A percentile compares a stretch with the other conserved stretches of the same genome.
These are phyloP conservation scores for Moelleriella libera DNA, from an alignment of 2,329 filamentous ascomycete species.

Conservation along the genomic window DNA sequence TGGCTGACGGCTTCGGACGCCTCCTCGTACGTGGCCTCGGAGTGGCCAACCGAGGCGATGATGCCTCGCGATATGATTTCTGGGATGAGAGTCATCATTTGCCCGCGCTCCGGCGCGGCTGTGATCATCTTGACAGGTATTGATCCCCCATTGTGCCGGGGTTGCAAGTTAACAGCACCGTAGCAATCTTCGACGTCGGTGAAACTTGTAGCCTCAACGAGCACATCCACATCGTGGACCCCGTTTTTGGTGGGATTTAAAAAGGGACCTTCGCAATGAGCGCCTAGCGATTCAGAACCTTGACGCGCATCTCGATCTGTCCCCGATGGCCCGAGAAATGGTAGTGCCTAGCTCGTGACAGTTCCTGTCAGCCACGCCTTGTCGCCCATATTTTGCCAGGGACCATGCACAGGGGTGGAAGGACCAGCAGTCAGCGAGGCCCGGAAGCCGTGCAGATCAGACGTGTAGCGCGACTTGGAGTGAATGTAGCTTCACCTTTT, in stretches of 20 bases:
- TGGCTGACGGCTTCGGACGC: constrained; percentile 56
- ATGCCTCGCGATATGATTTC: constrained; percentile 52
- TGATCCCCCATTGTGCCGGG: constrained; percentile 17
- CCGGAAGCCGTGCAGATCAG: not conserved
- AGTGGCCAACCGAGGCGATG: constrained; percentile 71
- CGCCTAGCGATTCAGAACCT: constrained; percentile 77
- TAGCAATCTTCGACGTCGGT: constrained; percentile 58
- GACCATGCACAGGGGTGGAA: not conserved
- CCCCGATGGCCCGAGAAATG: constrained; percentile 62
- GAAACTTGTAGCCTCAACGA: constrained; percentile 50
- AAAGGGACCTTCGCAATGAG: constrained; percentile 86
- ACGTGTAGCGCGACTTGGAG: not conserved
- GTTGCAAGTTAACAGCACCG: constrained; percentile 51
- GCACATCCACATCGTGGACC: constrained; percentile 63
- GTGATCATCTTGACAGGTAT: constrained; percentile 65
- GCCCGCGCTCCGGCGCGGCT: constrained; percentile 66
- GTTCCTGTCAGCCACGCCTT: not conserved
- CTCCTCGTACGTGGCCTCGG: constrained; percentile 75
- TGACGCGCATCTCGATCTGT: constrained; percentile 41
- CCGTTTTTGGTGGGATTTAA: constrained; percentile 73
- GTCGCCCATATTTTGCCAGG: not conserved
- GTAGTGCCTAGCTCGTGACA: constrained; percentile 39
- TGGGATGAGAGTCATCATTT: constrained; percentile 55
- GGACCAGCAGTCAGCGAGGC: not conserved
- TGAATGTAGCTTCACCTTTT: constrained; percentile 35